Evolutionary conservation across 2,329 filamentous ascomycete genomes (phyloP), one percentile per base, ranked within the genome.

Genomic region (Aspergillus fischeri): DNA sequence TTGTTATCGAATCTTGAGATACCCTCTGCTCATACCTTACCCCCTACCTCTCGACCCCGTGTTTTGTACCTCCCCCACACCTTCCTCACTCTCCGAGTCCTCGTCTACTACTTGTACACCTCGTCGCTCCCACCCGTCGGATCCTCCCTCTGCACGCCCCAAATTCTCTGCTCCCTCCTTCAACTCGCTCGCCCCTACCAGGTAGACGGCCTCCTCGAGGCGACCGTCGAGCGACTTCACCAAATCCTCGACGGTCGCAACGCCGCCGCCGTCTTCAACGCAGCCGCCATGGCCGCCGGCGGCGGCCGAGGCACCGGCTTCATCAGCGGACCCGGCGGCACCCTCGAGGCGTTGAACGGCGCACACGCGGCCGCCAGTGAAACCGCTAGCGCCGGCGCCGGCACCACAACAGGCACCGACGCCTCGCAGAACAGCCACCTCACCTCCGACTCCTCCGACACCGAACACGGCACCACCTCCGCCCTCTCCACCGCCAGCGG

Each of bases 221-320:
- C 91, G 0, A 91, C 95, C 1, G 91, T 97, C 9, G 92, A 97
- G 73, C 86, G 93, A 7, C 81, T 99, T 0, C 94, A 99, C 68
- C 83, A 90, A 29, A 84, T 95, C 0, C 84, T 99, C 3, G 94
- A 99, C 72, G 94, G 91, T 50, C 85, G 93, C 49, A 99, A 97
- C 65, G 93, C 94, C 0, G 94, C 94, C 0, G 94, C 94, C 5
- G 92, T 99, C 0, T 99, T 99, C 80, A 99, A 99, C 64, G 94
- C 94, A 0, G 94, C 93, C 0, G 94, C 94, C 53, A 97, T 97
- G 94, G 94, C 92, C 0, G 94, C 94, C 1, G 94, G 94, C 10
- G 92, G 94, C 27, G 94, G 94, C 0, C 86, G 92, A 50, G 90
- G 90, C 50, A 90, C 93, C 28, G 87, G 89, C 53, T 90, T 85